Conservation (phyloP, 208 protist genomes). For the Crithidia brevicula region DNA sequence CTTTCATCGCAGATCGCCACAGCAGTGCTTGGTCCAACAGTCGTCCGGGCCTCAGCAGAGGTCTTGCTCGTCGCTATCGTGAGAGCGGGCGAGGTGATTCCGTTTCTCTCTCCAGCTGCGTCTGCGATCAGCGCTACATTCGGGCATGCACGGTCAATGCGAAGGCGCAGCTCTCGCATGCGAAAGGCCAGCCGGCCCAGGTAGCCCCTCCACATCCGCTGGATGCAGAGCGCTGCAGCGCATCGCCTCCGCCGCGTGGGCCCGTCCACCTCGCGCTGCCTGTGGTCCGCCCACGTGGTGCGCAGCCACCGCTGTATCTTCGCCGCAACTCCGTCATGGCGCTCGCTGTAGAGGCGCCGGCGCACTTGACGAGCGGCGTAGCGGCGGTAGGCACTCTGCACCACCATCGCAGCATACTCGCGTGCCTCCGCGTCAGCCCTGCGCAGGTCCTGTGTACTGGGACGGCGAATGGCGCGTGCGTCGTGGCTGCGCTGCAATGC, state of each 20-base stretch:
- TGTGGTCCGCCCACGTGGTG: conserved; percentile 28
- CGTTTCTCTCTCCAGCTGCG: neutral
- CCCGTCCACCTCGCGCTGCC: conserved; percentile 50
- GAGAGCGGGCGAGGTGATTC: too few species aligned
- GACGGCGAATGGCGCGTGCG: neutral
- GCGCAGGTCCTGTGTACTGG: neutral
- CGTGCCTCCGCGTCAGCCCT: conserved; percentile 32
- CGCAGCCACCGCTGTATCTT: conserved; percentile 68
- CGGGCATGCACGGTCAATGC: conserved; percentile 14
- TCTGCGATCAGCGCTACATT: neutral
- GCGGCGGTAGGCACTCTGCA: conserved; percentile 58
- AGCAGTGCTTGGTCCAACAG: too few species aligned
- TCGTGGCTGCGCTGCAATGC: neutral
- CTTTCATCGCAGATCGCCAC: too few species aligned
- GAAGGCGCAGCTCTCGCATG: conserved; percentile 46
- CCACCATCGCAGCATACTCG: conserved; percentile 70
- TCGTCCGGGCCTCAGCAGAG: neutral
- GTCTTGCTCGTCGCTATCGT: too few species aligned
- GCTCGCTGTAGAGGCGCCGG: conserved; percentile 11
- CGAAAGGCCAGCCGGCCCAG: conserved; percentile 38
- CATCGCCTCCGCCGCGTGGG: conserved; percentile 32
- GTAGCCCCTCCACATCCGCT: conserved; percentile 73
- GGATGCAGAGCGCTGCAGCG: conserved; percentile 54
- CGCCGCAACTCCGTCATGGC: conserved; percentile 29
- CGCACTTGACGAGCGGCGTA: conserved; percentile 27